Percentiles rank a stretch among this genome's conserved stretches.
Conservation (phyloP, 2,329 filamentous ascomycete genomes). For the Aspergillus sp. region DNA sequence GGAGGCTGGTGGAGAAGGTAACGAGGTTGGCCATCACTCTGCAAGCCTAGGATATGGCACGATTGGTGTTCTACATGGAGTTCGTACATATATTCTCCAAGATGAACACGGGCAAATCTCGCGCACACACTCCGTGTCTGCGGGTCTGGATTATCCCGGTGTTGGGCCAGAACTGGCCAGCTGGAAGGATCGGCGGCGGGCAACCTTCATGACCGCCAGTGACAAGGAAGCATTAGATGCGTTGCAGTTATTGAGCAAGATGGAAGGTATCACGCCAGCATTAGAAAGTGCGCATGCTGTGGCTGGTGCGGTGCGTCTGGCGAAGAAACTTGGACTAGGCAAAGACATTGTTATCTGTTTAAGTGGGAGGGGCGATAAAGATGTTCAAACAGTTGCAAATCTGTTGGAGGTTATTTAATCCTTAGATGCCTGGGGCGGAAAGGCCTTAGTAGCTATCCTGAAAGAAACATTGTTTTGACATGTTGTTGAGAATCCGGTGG, state of each 20-base stretch:
- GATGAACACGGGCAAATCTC: constrained; percentile 83
- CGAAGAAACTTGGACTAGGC: constrained; percentile 29
- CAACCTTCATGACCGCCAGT: constrained; percentile 80
- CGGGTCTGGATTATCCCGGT: constrained; percentile 90
- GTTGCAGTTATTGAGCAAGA: constrained; percentile 74
- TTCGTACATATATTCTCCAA: constrained; percentile 89
- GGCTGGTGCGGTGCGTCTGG: constrained; percentile 73
- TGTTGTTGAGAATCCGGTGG: no score
- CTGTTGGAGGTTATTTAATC: no score
- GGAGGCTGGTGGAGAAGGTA: constrained; percentile 80
- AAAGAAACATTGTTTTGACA: no score
- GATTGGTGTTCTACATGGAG: constrained; percentile 91
- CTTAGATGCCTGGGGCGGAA: no score
- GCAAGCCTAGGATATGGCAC: constrained; percentile 78
- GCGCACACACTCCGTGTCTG: constrained; percentile 89
- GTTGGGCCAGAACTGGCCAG: constrained; percentile 83
- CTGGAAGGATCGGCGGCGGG: constrained; percentile 85
- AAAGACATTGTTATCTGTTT: constrained; percentile 15
- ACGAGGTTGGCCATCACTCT: constrained; percentile 58
- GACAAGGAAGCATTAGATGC: no score
- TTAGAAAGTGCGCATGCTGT: constrained; percentile 89
- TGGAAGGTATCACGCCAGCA: constrained; percentile 94
- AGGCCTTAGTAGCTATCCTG: no score
- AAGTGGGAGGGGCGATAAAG: constrained; percentile 15
- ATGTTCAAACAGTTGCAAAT: no score